These are phyloP conservation scores for Umbelopsis sp. DNA, from an alignment of 192 early-diverging fungal species.

Conservation along the genomic window DNA sequence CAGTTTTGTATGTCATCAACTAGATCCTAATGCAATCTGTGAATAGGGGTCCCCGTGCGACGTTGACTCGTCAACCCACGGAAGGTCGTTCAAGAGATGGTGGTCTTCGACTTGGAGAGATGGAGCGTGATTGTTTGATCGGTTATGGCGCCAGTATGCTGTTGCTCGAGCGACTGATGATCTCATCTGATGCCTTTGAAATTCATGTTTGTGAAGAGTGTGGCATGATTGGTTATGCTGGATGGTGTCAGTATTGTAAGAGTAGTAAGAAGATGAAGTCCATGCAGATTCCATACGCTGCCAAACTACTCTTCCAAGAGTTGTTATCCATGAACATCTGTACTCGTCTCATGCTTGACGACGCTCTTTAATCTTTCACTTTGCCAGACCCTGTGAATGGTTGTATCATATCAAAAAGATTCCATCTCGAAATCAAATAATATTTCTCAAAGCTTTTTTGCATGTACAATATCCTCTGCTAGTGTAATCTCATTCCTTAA, in stretches of 20 bases:
- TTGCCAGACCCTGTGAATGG: no score
- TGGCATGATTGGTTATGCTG: conserved; percentile 87
- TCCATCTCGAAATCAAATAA: no score
- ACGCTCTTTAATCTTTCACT: conserved; percentile 30
- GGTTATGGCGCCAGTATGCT: conserved; percentile 95
- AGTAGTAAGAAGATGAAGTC: conserved; percentile 80
- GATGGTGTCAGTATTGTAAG: conserved; percentile 94
- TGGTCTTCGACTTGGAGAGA: conserved; percentile 96
- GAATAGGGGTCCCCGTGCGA: conserved; percentile 82
- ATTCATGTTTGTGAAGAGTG: conserved; percentile 89
- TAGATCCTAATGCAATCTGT: conserved; percentile 17
- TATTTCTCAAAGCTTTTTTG: no score
- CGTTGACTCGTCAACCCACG: conserved; percentile 92
- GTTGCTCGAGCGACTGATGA: conserved; percentile 91
- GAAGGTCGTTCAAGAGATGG: conserved; percentile 97
- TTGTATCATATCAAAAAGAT: no score
- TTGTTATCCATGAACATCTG: conserved; percentile 94
- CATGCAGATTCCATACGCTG: conserved; percentile 97
- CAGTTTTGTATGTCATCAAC: background rate
- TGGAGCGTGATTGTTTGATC: conserved; percentile 98
- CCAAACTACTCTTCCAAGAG: conserved; percentile 98
- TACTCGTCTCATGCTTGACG: conserved; percentile 41
- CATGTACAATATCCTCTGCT: no score
- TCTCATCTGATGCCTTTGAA: conserved; percentile 92
- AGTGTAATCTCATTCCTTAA: no score